phyloP scores from a whole-genome alignment of 768 basidiomycete genomes.

The Artomyces pyxidatus region DNA sequence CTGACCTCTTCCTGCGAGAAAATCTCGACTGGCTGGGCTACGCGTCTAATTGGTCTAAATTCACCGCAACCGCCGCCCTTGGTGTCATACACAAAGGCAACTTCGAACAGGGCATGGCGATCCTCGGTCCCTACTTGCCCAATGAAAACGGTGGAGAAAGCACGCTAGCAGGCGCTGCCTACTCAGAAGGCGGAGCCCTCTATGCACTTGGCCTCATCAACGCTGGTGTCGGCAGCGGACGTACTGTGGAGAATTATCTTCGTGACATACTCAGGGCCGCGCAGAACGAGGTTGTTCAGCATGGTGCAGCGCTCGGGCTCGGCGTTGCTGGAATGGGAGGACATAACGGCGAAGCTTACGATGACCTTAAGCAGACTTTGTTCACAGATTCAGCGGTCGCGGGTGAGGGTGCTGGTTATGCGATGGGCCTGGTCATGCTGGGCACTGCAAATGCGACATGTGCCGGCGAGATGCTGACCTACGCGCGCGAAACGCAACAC shows the following conservation, averaged over 20 bases:
- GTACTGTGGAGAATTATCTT: slow-evolving; percentile 66
- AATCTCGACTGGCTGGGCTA: slow-evolving; percentile 95
- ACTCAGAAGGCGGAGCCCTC: slow-evolving; percentile 93
- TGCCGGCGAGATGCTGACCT: slow-evolving; percentile 91
- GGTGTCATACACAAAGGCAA: slow-evolving; percentile 98
- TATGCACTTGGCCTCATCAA: slow-evolving; percentile 95
- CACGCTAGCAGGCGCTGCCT: slow-evolving; percentile 69
- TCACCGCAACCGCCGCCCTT: slow-evolving; percentile 92
- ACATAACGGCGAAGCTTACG: slow-evolving; percentile 82
- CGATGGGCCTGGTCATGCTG: slow-evolving; percentile 97
- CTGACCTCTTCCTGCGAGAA: slow-evolving; percentile 87
- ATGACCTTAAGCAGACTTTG: slow-evolving; percentile 80
- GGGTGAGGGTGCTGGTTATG: slow-evolving; percentile 92
- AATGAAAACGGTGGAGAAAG: slow-evolving; percentile 63
- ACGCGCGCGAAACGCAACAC: slow-evolving; percentile 95
- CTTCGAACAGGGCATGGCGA: slow-evolving; percentile 85
- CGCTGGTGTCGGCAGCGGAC: slow-evolving; percentile 70
- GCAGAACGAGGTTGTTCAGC: slow-evolving; percentile 85
- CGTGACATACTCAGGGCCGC: slow-evolving; percentile 69
- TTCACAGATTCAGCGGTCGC: slow-evolving; percentile 94
- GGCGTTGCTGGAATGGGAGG: slow-evolving; percentile 95
- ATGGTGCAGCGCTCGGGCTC: slow-evolving; percentile 95
- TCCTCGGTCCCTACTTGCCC: slow-evolving; percentile 92
- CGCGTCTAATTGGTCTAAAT: slow-evolving; percentile 98
- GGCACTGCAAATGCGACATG: slow-evolving; percentile 78